These are phyloP conservation scores for Evansstolkia leycettana DNA, from an alignment of 495 filamentous ascomycete genomes.

Conservation along the genomic window DNA sequence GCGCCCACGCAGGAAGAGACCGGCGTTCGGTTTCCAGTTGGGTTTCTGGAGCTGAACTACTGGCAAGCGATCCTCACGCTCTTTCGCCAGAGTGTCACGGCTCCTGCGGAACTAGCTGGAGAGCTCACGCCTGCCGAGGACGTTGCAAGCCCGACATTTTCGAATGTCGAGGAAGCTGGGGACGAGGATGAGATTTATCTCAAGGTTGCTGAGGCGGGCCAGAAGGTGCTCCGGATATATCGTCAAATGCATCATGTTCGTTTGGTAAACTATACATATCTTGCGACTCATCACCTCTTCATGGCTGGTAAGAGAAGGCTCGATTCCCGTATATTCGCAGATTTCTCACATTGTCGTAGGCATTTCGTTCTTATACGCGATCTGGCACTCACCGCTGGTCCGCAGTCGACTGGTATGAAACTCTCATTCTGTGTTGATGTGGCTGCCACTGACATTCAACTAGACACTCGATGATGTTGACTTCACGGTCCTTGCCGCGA, in stretches of 20 bases:
- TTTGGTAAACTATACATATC: conserved; percentile 89
- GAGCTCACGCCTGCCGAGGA: conserved; percentile 63
- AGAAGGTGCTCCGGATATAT: conserved; percentile 84
- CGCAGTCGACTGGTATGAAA: conserved; percentile 64
- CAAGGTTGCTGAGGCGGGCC: conserved; percentile 88
- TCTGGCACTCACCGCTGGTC: conserved; percentile 90
- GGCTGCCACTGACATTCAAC: background rate
- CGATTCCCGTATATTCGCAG: background rate
- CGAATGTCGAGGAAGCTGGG: conserved; percentile 49
- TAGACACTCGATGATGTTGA: conserved; percentile 91
- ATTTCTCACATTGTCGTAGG: conserved; percentile 29
- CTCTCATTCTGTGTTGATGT: background rate
- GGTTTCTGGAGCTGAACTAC: conserved; percentile 89
- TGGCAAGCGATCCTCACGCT: conserved; percentile 98
- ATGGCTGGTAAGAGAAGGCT: conserved; percentile 61
- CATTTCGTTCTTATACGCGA: conserved; percentile 91
- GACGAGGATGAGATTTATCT: conserved; percentile 86
- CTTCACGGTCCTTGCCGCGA: conserved; percentile 89
- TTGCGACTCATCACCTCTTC: conserved; percentile 95
- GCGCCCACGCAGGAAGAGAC: conserved; percentile 67
- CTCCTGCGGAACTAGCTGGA: conserved; percentile 71
- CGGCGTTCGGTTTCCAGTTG: conserved; percentile 72
- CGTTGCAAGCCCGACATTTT: conserved; percentile 46
- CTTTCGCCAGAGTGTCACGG: conserved; percentile 80
- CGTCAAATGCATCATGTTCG: conserved; percentile 77